These are phyloP conservation scores for Pseudocercospora pini-densiflorae DNA, from an alignment of 2,329 filamentous ascomycete genomes.

Conservation along the genomic window DNA sequence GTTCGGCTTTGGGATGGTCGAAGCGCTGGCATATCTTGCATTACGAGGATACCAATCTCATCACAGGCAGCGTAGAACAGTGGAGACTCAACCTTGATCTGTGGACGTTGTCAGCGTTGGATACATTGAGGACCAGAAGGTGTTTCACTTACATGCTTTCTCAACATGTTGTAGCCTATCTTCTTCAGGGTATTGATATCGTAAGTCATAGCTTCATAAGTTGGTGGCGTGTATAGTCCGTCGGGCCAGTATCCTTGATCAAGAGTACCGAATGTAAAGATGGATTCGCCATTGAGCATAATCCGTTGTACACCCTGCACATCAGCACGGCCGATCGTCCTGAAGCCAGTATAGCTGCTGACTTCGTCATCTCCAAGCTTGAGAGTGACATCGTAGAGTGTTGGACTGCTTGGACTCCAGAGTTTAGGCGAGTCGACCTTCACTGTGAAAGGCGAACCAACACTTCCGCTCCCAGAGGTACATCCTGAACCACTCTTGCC, in stretches of 20 bases:
- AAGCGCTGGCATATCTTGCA: conserved; percentile 74
- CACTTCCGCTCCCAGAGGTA: conserved; percentile 47
- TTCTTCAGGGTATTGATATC: conserved; percentile 68
- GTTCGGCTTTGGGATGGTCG: conserved; percentile 45
- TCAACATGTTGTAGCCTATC: conserved; percentile 71
- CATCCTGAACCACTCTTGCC: conserved; percentile 25
- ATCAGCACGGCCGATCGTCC: conserved; percentile 62
- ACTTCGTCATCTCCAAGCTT: conserved; percentile 59
- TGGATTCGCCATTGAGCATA: conserved; percentile 69
- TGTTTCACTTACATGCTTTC: conserved; percentile 60
- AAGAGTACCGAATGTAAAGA: conserved; percentile 70
- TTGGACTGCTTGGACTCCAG: conserved; percentile 69
- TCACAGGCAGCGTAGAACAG: conserved; percentile 72
- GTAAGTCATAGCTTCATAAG: conserved; percentile 68
- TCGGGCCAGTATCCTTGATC: conserved; percentile 75
- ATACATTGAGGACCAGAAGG: background rate
- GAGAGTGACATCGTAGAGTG: conserved; percentile 67
- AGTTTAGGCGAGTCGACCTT: conserved; percentile 59
- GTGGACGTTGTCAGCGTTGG: background rate
- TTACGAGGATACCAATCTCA: conserved; percentile 66
- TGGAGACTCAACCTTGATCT: conserved; percentile 69
- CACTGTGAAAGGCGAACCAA: conserved; percentile 61
- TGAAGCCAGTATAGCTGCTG: conserved; percentile 70
- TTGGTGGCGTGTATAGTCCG: conserved; percentile 69
- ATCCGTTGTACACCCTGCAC: conserved; percentile 65